Base-by-base conservation (phyloP, 148 eudicot genomes). In the Cornus controversa region DNA sequence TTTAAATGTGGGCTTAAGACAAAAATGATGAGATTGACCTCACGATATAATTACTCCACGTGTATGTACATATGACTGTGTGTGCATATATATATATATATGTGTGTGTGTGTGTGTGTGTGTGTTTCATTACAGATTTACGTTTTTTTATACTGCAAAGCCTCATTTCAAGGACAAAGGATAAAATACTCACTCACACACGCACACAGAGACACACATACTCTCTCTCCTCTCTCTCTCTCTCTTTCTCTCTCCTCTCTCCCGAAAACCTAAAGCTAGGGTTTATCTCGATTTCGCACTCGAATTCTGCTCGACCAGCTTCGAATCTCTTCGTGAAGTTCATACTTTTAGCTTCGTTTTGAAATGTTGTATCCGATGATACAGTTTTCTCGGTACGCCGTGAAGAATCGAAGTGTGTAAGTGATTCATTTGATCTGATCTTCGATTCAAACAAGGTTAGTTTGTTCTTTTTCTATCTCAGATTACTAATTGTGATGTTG, bases 191-290 rank as follows among this genome's bases (percentile, higher is more conserved):
- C 75, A 72, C 66, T 54, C 75, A 16, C 36, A 24, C 37, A 16
- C 36, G 20, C 40, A 24, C 25, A 45, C 74, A 58, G 18, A 58
- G 27, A 18, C 75, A 54, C 50, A 27, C 25, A 26, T 20, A 23
- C 54, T n/a, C 75, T 27, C 64, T 26, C 34, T 45, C 72, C 34
- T 37, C 20, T 71, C 67, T 20, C 2, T 25, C 29, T 65, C 68
- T 25, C 26, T 27, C 28, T 2, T 4, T 28, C 69, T 22, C 28
- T 57, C 67, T 45, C 73, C 20, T 42, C 24, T 57, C 47, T 31
- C 29, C 34, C 60, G 29, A 8, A 13, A 62, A 62, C 76, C 76
- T 73, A 73, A 64, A 62, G 67, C 76, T 73, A 73, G 67, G 76
- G 76, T 73, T 60, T 60, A 27, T 58, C 67, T 28, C 31, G 67